phyloP scores from a whole-genome alignment of 2,329 filamentous ascomycete species.

The Aspergillus thermomutatus region DNA sequence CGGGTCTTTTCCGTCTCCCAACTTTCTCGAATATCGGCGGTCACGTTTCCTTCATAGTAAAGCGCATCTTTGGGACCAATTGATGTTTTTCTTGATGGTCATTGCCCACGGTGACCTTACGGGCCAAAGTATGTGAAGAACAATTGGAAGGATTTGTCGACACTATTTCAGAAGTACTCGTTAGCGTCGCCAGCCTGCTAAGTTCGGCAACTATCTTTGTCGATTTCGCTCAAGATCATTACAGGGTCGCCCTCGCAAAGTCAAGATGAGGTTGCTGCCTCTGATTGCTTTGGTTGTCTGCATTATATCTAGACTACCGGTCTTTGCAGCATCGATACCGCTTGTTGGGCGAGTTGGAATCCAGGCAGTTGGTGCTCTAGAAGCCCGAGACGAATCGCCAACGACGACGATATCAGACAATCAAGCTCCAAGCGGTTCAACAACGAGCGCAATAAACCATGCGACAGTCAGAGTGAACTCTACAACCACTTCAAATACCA shows the following conservation, averaged over 20 bases:
- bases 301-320: slow-evolving; percentile 11
- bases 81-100: background rate
- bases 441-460: slow-evolving; percentile 7
- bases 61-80: background rate
- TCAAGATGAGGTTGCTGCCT: slow-evolving; percentile 14
- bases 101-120: background rate
- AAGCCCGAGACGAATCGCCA: slow-evolving; percentile 6
- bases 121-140: slow-evolving; percentile 9
- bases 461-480: slow-evolving; percentile 12
- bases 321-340: slow-evolving; percentile 11
- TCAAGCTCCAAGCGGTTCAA: slow-evolving; percentile 1
- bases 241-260: background rate
- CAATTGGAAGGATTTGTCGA: background rate
- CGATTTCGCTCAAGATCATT: background rate
- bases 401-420: slow-evolving; percentile 12
- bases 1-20: background rate
- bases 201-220: background rate
- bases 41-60: slow-evolving; percentile 14
- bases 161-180: background rate
- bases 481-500: slow-evolving; percentile 5
- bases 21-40: slow-evolving; percentile 2
- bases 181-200: background rate
- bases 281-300: slow-evolving; percentile 10
- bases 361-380: slow-evolving; percentile 2
- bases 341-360: slow-evolving; percentile 4